Conservation (phyloP, 192 early-diverging fungal genomes). For the Coemansia umbellata region DNA sequence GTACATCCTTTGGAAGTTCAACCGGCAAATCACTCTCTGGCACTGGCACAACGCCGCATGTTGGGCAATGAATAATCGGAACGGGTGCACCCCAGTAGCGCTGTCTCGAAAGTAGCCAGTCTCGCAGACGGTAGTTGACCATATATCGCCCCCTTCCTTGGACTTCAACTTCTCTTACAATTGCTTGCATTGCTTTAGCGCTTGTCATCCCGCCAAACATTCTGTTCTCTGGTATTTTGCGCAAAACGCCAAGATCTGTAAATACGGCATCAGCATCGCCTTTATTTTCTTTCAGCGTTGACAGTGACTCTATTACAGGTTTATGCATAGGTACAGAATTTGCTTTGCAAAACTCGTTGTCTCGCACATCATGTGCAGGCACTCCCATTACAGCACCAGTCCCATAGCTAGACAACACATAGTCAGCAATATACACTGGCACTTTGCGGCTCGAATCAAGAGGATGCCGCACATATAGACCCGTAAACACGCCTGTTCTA, state of each 20-base stretch:
- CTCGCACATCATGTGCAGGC: slow-evolving; percentile 73
- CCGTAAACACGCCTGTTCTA: slow-evolving; percentile 55
- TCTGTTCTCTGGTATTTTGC: slow-evolving; percentile 45
- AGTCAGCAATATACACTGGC: slow-evolving; percentile 70
- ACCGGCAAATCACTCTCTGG: slow-evolving; percentile 78
- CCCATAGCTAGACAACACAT: slow-evolving; percentile 73
- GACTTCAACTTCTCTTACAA: slow-evolving; percentile 50
- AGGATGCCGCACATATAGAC: slow-evolving; percentile 63
- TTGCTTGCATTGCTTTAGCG: slow-evolving; percentile 54
- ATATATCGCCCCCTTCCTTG: slow-evolving; percentile 50
- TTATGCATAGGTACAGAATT: slow-evolving; percentile 45
- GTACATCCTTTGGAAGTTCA: slow-evolving; percentile 57
- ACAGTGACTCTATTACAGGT: slow-evolving; percentile 48
- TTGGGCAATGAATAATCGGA: slow-evolving; percentile 83
- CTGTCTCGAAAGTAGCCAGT: slow-evolving; percentile 95
- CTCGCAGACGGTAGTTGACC: slow-evolving; percentile 75
- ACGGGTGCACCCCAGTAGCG: slow-evolving; percentile 97
- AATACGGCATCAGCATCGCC: slow-evolving; percentile 13
- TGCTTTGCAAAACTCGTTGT: slow-evolving; percentile 61
- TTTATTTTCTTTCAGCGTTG: background rate
- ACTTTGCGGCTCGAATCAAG: slow-evolving; percentile 50
- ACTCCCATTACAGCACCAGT: slow-evolving; percentile 87
- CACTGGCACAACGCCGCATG: slow-evolving; percentile 81
- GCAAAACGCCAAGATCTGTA: slow-evolving; percentile 58
- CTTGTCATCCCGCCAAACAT: slow-evolving; percentile 59